Percentiles rank a stretch among this genome's conserved stretches.
Conservation (phyloP, 495 filamentous ascomycete genomes). For the Penicillium bialowiezense region DNA sequence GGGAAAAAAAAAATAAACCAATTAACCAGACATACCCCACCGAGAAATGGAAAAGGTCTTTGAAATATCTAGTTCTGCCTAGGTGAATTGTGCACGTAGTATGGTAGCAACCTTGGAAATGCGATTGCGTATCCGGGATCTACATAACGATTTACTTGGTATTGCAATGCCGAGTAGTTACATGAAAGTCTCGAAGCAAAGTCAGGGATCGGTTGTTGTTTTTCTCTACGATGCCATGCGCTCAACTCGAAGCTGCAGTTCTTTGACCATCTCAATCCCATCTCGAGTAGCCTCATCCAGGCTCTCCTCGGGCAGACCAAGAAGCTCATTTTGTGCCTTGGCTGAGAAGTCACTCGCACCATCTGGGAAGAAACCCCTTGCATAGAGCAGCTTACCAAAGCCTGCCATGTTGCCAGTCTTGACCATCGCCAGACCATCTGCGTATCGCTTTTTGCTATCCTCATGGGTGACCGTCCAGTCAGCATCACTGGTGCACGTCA, state of each 20-base stretch:
- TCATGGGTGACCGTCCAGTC: conserved; percentile 58
- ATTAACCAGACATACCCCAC: too few species aligned
- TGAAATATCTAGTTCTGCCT: too few species aligned
- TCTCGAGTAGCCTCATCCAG: conserved; percentile 51
- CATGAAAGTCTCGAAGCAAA: too few species aligned
- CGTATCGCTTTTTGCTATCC: conserved; percentile 39
- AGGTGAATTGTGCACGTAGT: too few species aligned
- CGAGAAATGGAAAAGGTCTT: too few species aligned
- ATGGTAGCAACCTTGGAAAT: too few species aligned
- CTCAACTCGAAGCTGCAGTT: conserved; percentile 21
- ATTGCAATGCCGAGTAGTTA: too few species aligned
- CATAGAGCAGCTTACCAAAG: conserved; percentile 52
- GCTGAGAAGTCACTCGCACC: conserved; percentile 33
- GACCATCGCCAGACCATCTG: conserved; percentile 40
- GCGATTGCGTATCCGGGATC: too few species aligned
- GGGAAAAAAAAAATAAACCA: too few species aligned
- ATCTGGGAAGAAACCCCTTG: conserved; percentile 46
- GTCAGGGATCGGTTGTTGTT: too few species aligned
- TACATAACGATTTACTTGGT: too few species aligned
- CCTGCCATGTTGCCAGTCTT: conserved; percentile 42
- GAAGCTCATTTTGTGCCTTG: conserved; percentile 43
- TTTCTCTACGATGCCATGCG: conserved; percentile 22
- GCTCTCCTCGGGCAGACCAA: conserved; percentile 55
- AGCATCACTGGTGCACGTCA: conserved; percentile 44
- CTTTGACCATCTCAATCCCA: conserved; percentile 34